Conservation (phyloP, 352 stramenopile species). For the Globisporangium spiculum region DNA sequence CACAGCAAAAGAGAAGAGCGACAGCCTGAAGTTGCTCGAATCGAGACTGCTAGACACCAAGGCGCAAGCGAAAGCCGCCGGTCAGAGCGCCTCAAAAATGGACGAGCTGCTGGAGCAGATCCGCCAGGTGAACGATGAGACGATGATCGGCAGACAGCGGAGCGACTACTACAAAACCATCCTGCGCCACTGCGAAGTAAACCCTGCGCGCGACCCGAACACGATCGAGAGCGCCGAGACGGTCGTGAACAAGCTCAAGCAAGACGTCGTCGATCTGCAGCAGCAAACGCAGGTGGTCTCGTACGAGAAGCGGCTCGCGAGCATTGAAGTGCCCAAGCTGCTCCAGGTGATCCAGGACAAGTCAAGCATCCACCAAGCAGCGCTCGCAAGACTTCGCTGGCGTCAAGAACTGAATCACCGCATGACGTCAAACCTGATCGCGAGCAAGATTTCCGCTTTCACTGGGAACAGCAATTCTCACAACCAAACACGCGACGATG, state of each 20-base stretch:
- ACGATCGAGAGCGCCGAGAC: slow-evolving; percentile 70
- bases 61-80: slow-evolving; percentile 36
- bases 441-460: slow-evolving; percentile 9
- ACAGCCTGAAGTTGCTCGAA: slow-evolving; percentile 45
- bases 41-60: slow-evolving; percentile 57
- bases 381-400: slow-evolving; percentile 61
- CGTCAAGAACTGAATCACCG: slow-evolving; percentile 62
- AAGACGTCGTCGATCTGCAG: slow-evolving; percentile 65
- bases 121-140: slow-evolving; percentile 54
- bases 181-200: slow-evolving; percentile 73
- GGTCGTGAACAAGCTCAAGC: slow-evolving; percentile 54
- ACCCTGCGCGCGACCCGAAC: slow-evolving; percentile 74
- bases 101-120: slow-evolving; percentile 72
- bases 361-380: slow-evolving; percentile 57
- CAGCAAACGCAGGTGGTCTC: slow-evolving; percentile 66
- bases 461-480: not conserved
- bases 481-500: not conserved
- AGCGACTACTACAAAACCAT: slow-evolving; percentile 83
- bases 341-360: slow-evolving; percentile 67
- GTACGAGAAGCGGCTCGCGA: slow-evolving; percentile 65
- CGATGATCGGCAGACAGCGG: slow-evolving; percentile 53
- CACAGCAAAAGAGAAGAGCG: slow-evolving; percentile 46
- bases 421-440: slow-evolving; percentile 21
- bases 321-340: slow-evolving; percentile 63
- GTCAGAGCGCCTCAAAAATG: slow-evolving; percentile 48